Evolutionary conservation across 306 rosid genomes (phyloP).

Genomic region (Amphicarpaea edgeworthii): DNA sequence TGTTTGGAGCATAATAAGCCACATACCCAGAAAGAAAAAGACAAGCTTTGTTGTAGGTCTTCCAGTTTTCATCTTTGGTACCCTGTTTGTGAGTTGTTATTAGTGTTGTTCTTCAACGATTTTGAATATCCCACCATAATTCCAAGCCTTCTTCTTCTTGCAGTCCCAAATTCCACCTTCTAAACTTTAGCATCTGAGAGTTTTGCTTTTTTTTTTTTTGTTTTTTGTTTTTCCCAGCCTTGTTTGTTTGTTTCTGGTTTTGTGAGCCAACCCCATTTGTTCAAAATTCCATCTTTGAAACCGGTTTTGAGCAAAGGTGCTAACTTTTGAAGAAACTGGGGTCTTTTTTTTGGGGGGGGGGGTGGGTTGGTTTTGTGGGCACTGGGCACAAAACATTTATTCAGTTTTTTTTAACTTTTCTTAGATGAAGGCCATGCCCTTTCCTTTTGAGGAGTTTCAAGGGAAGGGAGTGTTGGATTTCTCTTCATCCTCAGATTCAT

Average conservation of each 20-base stretch:
- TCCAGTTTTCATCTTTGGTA: slow-evolving; percentile 22
- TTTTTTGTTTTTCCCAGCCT: background rate
- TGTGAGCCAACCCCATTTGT: slow-evolving; percentile 23
- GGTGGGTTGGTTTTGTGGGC: slow-evolving; percentile 52
- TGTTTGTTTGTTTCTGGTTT: slow-evolving; percentile 40
- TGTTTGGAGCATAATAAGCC: slow-evolving; percentile 25
- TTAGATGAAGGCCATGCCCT: slow-evolving; percentile 98
- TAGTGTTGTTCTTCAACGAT: slow-evolving; percentile 33
- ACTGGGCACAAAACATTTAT: slow-evolving; percentile 6
- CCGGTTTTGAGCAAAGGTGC: slow-evolving; percentile 43
- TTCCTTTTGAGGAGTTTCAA: slow-evolving; percentile 90
- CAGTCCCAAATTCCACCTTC: slow-evolving; percentile 12
- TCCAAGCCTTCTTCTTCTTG: slow-evolving; percentile 11
- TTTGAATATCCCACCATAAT: slow-evolving; percentile 35
- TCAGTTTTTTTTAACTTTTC: slow-evolving; percentile 45
- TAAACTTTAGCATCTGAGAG: background rate
- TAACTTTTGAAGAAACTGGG: slow-evolving; percentile 61
- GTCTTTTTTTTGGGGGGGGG: too few relatives aligned
- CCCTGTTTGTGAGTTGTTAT: slow-evolving; percentile 13
- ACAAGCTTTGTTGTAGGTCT: slow-evolving; percentile 28
- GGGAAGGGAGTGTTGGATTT: slow-evolving; percentile 89
- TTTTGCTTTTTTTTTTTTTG: too few relatives aligned
- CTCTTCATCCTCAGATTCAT: slow-evolving; percentile 66
- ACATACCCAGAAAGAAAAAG: slow-evolving; percentile 17
- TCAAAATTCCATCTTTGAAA: slow-evolving; percentile 40